These are phyloP conservation scores for Aspergillus sparsus DNA, from an alignment of 495 filamentous ascomycete genomes.

Conservation along the genomic window DNA sequence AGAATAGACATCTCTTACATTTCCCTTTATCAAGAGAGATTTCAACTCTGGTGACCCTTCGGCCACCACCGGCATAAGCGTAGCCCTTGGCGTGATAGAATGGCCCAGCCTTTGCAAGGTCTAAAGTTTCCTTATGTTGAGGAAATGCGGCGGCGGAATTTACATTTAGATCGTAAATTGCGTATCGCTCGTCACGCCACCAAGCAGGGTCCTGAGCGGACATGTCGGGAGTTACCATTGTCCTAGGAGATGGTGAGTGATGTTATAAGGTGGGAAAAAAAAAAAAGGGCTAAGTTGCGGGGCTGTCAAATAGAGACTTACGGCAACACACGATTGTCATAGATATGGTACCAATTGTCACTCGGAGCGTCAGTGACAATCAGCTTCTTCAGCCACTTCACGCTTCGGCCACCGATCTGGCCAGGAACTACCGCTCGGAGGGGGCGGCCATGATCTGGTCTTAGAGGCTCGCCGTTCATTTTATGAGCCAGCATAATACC, in stretches of 20 bases:
- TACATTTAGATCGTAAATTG: slow-evolving; percentile 89
- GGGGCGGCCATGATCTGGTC: slow-evolving; percentile 87
- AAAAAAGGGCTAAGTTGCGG: neutral
- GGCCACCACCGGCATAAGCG: slow-evolving; percentile 88
- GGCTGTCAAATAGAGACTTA: slow-evolving; percentile 25
- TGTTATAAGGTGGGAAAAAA: neutral
- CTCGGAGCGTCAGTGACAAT: slow-evolving; percentile 78
- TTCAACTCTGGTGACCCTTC: slow-evolving; percentile 80
- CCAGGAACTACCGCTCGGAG: slow-evolving; percentile 84
- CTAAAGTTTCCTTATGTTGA: slow-evolving; percentile 72
- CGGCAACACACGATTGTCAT: slow-evolving; percentile 91
- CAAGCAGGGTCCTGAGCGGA: slow-evolving; percentile 70
- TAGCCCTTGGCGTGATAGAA: slow-evolving; percentile 76
- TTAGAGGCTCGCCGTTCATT: slow-evolving; percentile 87
- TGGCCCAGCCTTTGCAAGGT: slow-evolving; percentile 47
- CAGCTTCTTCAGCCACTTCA: slow-evolving; percentile 91
- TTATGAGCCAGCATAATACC: slow-evolving; percentile 89
- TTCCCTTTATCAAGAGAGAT: slow-evolving; percentile 82
- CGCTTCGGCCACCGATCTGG: slow-evolving; percentile 90
- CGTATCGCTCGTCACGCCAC: slow-evolving; percentile 92
- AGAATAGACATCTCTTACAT: slow-evolving; percentile 28
- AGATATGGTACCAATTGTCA: slow-evolving; percentile 96
- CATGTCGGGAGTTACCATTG: slow-evolving; percentile 82
- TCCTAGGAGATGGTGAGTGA: slow-evolving; percentile 40
- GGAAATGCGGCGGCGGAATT: slow-evolving; percentile 86